phyloP scores from a whole-genome alignment of 129 eudicot genomes.

The Apium graveolens region DNA sequence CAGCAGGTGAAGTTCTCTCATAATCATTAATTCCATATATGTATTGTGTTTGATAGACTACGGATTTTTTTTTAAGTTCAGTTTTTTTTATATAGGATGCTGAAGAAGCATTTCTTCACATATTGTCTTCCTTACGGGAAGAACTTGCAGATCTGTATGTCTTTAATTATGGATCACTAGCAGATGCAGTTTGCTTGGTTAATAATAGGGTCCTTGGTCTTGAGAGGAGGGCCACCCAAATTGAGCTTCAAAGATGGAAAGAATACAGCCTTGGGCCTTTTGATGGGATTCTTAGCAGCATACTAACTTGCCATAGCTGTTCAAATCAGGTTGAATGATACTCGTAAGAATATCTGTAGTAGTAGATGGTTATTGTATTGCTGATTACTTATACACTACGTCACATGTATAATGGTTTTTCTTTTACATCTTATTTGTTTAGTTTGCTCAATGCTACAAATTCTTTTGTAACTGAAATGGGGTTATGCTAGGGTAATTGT shows the following conservation, averaged over 20 bases:
- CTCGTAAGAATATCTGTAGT: conserved; percentile 27
- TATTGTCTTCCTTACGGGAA: conserved; percentile 79
- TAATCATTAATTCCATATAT: not conserved
- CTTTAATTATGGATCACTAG: conserved; percentile 35
- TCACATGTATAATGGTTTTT: not conserved
- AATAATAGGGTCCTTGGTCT: conserved; percentile 42
- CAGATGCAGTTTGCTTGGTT: conserved; percentile 37
- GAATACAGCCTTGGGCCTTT: conserved; percentile 69
- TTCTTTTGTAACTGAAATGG: not conserved
- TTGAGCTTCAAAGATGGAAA: conserved; percentile 64
- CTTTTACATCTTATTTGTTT: not conserved
- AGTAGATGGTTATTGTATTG: not conserved
- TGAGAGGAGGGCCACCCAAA: conserved; percentile 23
- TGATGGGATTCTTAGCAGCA: conserved; percentile 84
- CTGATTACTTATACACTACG: conserved; percentile 1
- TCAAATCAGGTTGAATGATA: conserved; percentile 91
- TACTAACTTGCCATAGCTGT: conserved; percentile 71
- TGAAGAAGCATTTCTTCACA: conserved; percentile 82
- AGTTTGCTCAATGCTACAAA: not conserved
- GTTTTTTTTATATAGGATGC: conserved; percentile 63
- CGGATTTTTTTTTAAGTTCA: conserved; percentile 6
- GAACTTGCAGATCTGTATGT: conserved; percentile 56
- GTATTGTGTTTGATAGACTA: not conserved
- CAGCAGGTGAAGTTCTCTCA: conserved; percentile 54
- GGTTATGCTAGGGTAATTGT: not conserved